Evolutionary conservation across 345 rosid genomes (phyloP).

Genomic region (Barbarea vulgaris): DNA sequence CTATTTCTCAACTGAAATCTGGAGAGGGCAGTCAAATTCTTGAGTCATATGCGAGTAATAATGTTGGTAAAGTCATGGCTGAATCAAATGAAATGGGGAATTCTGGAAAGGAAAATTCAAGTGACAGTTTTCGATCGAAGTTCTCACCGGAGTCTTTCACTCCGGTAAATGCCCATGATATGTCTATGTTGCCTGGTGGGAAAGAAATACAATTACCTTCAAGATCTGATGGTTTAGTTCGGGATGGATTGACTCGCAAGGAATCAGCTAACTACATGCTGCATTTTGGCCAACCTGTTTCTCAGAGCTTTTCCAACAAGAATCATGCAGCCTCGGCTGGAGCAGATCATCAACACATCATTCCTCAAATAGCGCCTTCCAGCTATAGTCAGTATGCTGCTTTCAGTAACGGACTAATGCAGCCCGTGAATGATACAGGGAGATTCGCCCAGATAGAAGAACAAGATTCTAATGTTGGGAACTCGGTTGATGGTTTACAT

Average conservation of each 20-base stretch:
- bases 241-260: constrained; percentile 41
- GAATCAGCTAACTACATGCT: constrained; percentile 42
- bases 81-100: constrained; percentile 46
- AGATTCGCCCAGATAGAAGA: constrained; percentile 48
- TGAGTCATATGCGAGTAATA: constrained; percentile 54
- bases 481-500: constrained; percentile 48
- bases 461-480: constrained; percentile 45
- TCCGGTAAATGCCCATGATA: constrained; percentile 47
- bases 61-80: constrained; percentile 21
- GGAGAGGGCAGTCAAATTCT: constrained; percentile 48
- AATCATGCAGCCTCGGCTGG: constrained; percentile 44
- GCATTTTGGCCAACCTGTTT: constrained; percentile 43
- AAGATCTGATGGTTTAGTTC: constrained; percentile 44
- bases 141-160: neutral
- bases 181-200: constrained; percentile 45
- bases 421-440: constrained; percentile 49
- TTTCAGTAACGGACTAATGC: constrained; percentile 62
- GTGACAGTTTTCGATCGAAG: constrained; percentile 8
- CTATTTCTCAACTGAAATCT: constrained; percentile 43
- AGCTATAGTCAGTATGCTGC: constrained; percentile 72
- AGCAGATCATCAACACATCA: constrained; percentile 58
- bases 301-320: constrained; percentile 40
- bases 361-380: constrained; percentile 71
- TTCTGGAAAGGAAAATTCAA: constrained; percentile 11
- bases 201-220: constrained; percentile 47